phyloP scores from a whole-genome alignment of 2,329 filamentous ascomycete genomes.

The Penicillium sp. region DNA sequence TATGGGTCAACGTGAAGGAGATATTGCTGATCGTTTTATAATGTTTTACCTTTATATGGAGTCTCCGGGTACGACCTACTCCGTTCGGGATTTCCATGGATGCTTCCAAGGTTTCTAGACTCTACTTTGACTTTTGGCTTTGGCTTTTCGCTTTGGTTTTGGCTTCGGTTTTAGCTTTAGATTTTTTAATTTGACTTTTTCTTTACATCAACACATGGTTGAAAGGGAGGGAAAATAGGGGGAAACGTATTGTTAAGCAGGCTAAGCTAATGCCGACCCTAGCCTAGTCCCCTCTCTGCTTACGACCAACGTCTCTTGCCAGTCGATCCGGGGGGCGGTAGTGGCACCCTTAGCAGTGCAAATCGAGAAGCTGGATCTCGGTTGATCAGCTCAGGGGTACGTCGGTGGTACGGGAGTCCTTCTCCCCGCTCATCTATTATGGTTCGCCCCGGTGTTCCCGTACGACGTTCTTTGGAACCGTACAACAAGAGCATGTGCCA shows the following conservation, averaged over 20 bases:
- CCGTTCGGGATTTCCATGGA: neutral
- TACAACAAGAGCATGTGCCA: conserved; percentile 1
- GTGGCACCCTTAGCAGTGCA: conserved; percentile 20
- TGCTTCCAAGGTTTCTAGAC: neutral
- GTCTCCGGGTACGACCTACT: neutral
- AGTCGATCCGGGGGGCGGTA: conserved; percentile 28
- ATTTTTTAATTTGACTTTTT: neutral
- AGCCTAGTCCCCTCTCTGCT: neutral
- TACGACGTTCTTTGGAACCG: neutral
- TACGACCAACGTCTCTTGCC: conserved; percentile 6
- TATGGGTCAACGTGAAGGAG: conserved; percentile 5
- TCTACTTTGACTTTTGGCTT: neutral
- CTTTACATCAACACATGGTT: neutral
- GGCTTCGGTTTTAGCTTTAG: neutral
- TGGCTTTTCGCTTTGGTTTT: neutral
- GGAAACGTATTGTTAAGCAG: neutral
- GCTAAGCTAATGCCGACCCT: neutral
- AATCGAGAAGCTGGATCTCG: conserved; percentile 18
- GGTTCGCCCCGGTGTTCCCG: conserved; percentile 2
- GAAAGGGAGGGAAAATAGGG: neutral
- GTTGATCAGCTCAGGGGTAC: conserved; percentile 36
- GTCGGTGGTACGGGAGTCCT: conserved; percentile 5
- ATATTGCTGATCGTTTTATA: neutral
- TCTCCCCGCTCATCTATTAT: conserved; percentile 11
- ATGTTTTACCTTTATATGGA: neutral